Conservation (phyloP, 768 basidiomycete genomes). For the Phylloporus sp. region DNA sequence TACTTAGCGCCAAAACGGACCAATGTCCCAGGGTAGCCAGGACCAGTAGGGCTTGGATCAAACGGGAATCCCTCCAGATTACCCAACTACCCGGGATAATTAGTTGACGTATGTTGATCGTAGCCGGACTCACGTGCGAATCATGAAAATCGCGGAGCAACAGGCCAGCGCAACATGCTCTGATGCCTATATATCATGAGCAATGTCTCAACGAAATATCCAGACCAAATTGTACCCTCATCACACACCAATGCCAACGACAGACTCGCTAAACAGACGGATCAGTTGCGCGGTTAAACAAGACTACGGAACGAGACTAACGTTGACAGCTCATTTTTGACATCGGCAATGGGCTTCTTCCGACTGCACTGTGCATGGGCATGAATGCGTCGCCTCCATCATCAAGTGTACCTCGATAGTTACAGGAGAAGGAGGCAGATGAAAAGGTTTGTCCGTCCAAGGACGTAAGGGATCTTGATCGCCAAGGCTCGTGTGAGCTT, state of each 20-base stretch:
- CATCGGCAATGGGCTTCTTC: neutral
- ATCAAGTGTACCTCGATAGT: neutral
- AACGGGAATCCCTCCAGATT: constrained; percentile 19
- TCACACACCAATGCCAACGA: no score
- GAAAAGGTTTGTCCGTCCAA: constrained; percentile 1
- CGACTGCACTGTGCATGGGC: constrained; percentile 1
- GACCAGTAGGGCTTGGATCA: constrained; percentile 9
- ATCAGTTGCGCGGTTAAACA: no score
- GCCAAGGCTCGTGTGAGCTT: neutral
- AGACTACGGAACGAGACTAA: constrained; percentile 8
- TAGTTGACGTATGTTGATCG: no score
- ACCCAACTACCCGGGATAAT: constrained; percentile 19
- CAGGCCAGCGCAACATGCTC: constrained; percentile 11
- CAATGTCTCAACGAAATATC: no score
- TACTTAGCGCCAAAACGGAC: constrained; percentile 10
- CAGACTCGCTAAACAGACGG: no score
- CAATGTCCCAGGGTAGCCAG: constrained; percentile 20
- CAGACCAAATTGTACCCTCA: no score
- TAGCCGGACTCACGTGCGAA: constrained; percentile 20
- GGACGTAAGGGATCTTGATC: neutral
- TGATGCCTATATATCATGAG: neutral
- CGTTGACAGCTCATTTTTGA: neutral
- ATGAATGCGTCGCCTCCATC: neutral
- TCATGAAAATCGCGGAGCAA: constrained; percentile 20
- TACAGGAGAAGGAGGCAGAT: constrained; percentile 3